phyloP scores from a whole-genome alignment of 208 protist species.

The Wallacemonas sp. region DNA sequence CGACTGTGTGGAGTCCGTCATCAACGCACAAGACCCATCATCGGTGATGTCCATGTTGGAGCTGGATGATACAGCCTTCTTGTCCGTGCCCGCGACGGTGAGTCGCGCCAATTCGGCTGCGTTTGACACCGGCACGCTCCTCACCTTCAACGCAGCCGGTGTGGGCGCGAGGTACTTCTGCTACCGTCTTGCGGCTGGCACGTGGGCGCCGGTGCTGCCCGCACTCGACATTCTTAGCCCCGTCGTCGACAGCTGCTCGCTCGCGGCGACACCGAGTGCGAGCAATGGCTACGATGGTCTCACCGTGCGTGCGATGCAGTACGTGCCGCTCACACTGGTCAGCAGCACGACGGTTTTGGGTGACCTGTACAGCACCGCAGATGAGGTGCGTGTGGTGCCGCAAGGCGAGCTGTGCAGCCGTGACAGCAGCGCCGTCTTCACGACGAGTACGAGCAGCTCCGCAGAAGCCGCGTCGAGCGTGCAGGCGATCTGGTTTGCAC shows the following conservation, averaged over 20 bases:
- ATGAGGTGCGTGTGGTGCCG: constrained; percentile 71
- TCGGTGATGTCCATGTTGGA: constrained; percentile 55
- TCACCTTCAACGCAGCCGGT: constrained; percentile 46
- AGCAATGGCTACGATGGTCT: constrained; percentile 34
- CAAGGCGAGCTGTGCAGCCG: constrained; percentile 52
- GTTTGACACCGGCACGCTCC: constrained; percentile 35
- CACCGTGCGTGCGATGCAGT: constrained; percentile 76
- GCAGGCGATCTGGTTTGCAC: constrained; percentile 55
- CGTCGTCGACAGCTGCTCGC: constrained; percentile 35
- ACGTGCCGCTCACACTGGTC: constrained; percentile 56
- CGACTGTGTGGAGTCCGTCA: constrained; percentile 70
- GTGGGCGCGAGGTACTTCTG: constrained; percentile 62
- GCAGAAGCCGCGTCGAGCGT: constrained; percentile 15
- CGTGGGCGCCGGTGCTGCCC: constrained; percentile 75
- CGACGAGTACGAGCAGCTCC: constrained; percentile 17
- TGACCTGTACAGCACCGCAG: constrained; percentile 22
- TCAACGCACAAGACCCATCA: constrained; percentile 34
- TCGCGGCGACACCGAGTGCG: constrained; percentile 26
- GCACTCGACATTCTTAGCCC: constrained; percentile 41
- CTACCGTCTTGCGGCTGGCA: constrained; percentile 70
- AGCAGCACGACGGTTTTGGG: constrained; percentile 27
- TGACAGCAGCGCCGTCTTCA: constrained; percentile 57
- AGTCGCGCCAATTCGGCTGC: constrained; percentile 27
- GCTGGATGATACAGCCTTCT: constrained; percentile 66
- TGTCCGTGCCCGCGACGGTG: constrained; percentile 57